Base-by-base conservation (phyloP, 192 early-diverging fungal species). In the Anaeromyces robustus region DNA sequence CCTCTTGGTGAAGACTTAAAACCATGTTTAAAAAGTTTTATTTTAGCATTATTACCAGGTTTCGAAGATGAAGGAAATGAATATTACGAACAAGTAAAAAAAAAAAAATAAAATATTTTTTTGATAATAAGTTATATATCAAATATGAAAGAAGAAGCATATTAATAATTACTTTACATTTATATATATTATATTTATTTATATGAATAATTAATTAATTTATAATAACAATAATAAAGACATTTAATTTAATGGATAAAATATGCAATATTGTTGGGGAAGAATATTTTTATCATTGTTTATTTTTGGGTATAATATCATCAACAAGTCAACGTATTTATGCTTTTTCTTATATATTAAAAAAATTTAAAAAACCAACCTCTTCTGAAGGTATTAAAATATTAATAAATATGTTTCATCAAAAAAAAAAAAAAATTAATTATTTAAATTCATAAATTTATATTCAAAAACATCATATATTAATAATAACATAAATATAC, bases 61-160 rank as follows among this genome's bases (percentile, higher is more conserved):
- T 84, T 97, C 7, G 97, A 98, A 80, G 97, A 97, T 80, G 95
- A 96, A 82, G 92, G 91, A 29, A 92, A 89, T 82, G 96, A 98
- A 81, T 92, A 89, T 79, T 94, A 94, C 83, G 92, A 92, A 77
- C 88, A 91, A 79, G 94, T 94, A 30, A 83, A 87, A 77, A 37
- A 14, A 12, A 39, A 14, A 39, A 39, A n/a, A n/a, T n/a, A n/a
- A n/a, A n/a, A n/a, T n/a, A n/a, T n/a, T n/a, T n/a, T n/a, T n/a
- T n/a, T n/a, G n/a, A n/a, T n/a, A n/a, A n/a, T n/a, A n/a, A n/a
- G n/a, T n/a, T n/a, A n/a, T n/a, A n/a, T n/a, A n/a, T n/a, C n/a
- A n/a, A n/a, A n/a, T n/a, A n/a, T n/a, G n/a, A n/a, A n/a, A n/a
- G n/a, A n/a, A n/a, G n/a, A n/a, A n/a, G n/a, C n/a, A n/a, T n/a